Conservation (phyloP, 768 basidiomycete genomes). For the Mrakia gelida region DNA sequence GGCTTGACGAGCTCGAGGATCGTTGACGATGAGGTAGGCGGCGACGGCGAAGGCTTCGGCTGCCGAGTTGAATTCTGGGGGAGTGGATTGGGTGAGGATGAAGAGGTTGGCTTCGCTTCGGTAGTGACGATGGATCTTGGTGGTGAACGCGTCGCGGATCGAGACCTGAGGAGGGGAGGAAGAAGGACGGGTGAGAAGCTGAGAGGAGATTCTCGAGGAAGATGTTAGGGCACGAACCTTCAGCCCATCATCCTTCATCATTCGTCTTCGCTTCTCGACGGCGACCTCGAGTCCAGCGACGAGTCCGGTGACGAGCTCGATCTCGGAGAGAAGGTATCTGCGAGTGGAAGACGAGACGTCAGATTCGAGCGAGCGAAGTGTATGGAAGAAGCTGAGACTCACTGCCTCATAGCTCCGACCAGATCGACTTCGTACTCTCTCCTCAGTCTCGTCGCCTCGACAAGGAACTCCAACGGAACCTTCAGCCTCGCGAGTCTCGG, state of each 20-base stretch:
- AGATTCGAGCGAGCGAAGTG: neutral
- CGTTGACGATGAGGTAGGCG: neutral
- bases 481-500: neutral
- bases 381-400: too few relatives aligned
- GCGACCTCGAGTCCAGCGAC: slow-evolving; percentile 15
- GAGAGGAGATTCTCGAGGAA: too few relatives aligned
- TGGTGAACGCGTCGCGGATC: too few relatives aligned
- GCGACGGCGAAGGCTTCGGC: slow-evolving; percentile 1
- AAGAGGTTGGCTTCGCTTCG: too few relatives aligned
- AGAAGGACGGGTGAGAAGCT: too few relatives aligned
- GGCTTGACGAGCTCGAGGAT: neutral
- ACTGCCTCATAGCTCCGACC: slow-evolving; percentile 15
- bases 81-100: neutral
- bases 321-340: slow-evolving; percentile 22
- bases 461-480: slow-evolving; percentile 7
- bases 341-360: too few relatives aligned
- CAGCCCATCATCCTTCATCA: slow-evolving; percentile 25
- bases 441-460: neutral
- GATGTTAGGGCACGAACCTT: neutral
- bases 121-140: too few relatives aligned
- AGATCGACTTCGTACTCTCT: slow-evolving; percentile 25
- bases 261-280: neutral
- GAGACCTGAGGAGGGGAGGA: too few relatives aligned
- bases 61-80: neutral
- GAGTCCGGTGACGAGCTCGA: slow-evolving; percentile 15